Percentiles rank a stretch among this genome's conserved stretches.
Evolutionary conservation across 2,329 filamentous ascomycete genomes (phyloP).

Genomic region (Conoideocrella luteorostrata): DNA sequence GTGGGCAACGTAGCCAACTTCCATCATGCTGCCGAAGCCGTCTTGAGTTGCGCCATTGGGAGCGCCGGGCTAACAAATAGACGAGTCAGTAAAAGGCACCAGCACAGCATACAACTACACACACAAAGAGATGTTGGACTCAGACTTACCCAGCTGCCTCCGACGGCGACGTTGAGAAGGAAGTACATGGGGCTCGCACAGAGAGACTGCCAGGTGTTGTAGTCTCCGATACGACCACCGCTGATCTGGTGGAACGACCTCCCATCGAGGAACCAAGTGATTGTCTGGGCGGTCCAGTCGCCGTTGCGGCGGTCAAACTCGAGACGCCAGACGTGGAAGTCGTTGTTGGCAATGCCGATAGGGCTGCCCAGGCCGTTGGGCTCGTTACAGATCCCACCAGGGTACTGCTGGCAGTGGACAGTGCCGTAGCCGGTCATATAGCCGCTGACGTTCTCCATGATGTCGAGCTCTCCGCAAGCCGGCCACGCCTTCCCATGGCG

Average conservation of each 20-base stretch:
- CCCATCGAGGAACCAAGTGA: conserved; percentile 45
- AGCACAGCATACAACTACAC: not conserved
- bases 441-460: conserved; percentile 51
- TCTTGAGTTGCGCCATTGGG: conserved; percentile 41
- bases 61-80: conserved; percentile 37
- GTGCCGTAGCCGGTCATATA: conserved; percentile 39
- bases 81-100: conserved; percentile 6
- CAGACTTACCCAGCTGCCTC: conserved; percentile 44
- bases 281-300: conserved; percentile 41
- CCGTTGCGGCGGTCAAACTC: conserved; percentile 41
- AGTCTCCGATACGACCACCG: conserved; percentile 37
- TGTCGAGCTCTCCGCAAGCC: conserved; percentile 48
- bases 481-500: conserved; percentile 46
- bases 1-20: conserved; percentile 44
- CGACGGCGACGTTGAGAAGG: conserved; percentile 50
- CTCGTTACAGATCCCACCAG: conserved; percentile 46
- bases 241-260: conserved; percentile 35
- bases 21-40: conserved; percentile 42
- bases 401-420: conserved; percentile 41
- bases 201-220: conserved; percentile 40
- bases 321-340: conserved; percentile 45
- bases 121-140: not conserved
- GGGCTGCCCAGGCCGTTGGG: conserved; percentile 34
- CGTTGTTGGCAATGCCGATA: conserved; percentile 29
- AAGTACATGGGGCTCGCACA: conserved; percentile 44